Base-by-base conservation (phyloP, 345 rosid genomes). In the Citrus inodora region DNA sequence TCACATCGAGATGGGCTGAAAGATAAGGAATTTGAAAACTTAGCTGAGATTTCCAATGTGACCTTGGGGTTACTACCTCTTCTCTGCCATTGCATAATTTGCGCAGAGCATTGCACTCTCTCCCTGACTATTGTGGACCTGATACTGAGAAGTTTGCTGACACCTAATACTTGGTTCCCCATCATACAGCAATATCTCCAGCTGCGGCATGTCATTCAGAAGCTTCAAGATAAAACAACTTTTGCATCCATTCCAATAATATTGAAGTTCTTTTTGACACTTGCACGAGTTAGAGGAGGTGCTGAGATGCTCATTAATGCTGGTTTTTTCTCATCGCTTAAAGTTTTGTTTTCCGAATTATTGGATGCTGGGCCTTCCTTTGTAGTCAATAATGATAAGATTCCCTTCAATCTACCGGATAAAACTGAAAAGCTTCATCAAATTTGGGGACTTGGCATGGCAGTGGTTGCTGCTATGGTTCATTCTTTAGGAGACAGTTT, bases 161-260 rank as follows among this genome's bases (percentile, higher is more conserved):
- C 89, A n/a, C 94, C 99, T 6, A 79, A 80, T 76, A 89, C 95
- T 60, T 94, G 99, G 98, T 89, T 94, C 81, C 94, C 99, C 24
- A 83, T 95, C 78, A 82, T 95, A 79, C 89, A 80, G 79, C 83
- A 87, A 79, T 92, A 92, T 86, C 92, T 92, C 66, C 93, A 82
- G 37, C 76, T 92, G 80, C 91, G 83, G 83, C 87, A 82, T 79
- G 78, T 90, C 77, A 85, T 90, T 78, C 71, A 78, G 78, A 89
- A 82, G 83, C 94, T 96, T 85, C 97, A 92, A 76, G 93, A 89
- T 68, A 86, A 89, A 69, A 83, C 77, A 53, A 88, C 88, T 66
- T 55, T 79, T 59, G 81, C 83, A 70, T 88, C 90, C 24, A 56
- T 85, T 82, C 84, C 91, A 75, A 86, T 86, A 53, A 81, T 87